A percentile compares a stretch with the other conserved stretches of the same genome.
Evolutionary conservation across 2,329 filamentous ascomycete genomes (phyloP).

Genomic region (Shiraia bambusicola): DNA sequence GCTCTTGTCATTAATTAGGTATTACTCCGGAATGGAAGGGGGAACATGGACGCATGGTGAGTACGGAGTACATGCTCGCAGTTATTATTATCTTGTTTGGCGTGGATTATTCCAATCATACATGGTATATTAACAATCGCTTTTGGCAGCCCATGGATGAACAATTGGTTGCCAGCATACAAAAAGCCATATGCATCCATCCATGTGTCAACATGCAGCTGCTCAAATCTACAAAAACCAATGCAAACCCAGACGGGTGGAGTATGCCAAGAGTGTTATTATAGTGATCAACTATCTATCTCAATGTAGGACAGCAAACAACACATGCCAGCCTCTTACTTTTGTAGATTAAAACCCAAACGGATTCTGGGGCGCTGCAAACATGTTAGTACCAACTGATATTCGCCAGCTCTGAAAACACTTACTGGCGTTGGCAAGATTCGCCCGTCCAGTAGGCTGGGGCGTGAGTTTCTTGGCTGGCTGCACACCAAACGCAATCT

Average conservation of each 20-base stretch:
- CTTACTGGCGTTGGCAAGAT: constrained; percentile 94
- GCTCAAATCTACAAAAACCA: neutral
- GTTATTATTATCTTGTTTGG: too few species aligned
- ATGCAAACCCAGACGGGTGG: neutral
- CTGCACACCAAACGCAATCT: constrained; percentile 83
- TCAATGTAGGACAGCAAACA: constrained; percentile 2
- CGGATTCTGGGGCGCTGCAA: constrained; percentile 67
- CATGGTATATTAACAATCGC: too few species aligned
- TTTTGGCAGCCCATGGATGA: too few species aligned
- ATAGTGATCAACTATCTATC: constrained; percentile 1
- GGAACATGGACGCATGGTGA: too few species aligned
- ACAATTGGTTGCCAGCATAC: too few species aligned
- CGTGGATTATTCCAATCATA: too few species aligned
- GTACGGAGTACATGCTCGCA: too few species aligned
- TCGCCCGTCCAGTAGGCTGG: constrained; percentile 89
- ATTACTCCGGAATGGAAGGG: too few species aligned
- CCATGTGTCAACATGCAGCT: neutral
- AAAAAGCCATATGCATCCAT: neutral
- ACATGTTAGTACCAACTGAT: constrained; percentile 6
- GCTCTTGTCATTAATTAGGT: too few species aligned
- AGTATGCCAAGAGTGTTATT: constrained; percentile 1
- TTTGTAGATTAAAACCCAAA: constrained; percentile 62
- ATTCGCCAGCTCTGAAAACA: constrained; percentile 37
- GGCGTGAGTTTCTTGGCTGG: constrained; percentile 74
- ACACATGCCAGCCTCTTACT: neutral